Evolutionary conservation across 495 filamentous ascomycete genomes (phyloP).

Genomic region (Aspergillus egyptiacus): DNA sequence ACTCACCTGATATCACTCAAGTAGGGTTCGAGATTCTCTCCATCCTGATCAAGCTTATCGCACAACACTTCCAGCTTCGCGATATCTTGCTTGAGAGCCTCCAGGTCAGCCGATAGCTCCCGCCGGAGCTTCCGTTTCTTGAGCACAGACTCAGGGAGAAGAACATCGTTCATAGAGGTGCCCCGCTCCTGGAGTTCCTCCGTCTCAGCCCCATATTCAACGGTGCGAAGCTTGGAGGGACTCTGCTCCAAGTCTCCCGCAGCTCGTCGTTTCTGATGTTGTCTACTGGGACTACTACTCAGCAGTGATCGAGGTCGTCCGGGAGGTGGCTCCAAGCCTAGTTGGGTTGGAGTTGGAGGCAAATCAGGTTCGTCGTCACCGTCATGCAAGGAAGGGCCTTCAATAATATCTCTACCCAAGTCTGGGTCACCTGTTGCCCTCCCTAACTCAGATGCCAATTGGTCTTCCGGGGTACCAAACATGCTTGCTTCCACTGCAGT

Average conservation of each 20-base stretch:
- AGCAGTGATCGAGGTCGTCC: slow-evolving; percentile 31
- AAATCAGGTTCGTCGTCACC: slow-evolving; percentile 58
- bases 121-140: slow-evolving; percentile 30
- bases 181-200: slow-evolving; percentile 9
- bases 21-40: slow-evolving; percentile 20
- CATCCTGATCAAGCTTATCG: slow-evolving; percentile 11
- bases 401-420: slow-evolving; percentile 16
- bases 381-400: slow-evolving; percentile 29
- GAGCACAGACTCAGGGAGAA: slow-evolving; percentile 22
- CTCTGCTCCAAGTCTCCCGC: slow-evolving; percentile 22
- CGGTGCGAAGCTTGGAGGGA: slow-evolving; percentile 29
- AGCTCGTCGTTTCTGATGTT: slow-evolving; percentile 27
- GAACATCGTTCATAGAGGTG: slow-evolving; percentile 2
- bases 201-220: slow-evolving; percentile 13
- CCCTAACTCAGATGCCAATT: slow-evolving; percentile 37
- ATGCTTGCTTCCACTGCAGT: slow-evolving; percentile 16
- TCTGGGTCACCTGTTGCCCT: slow-evolving; percentile 27
- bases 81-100: slow-evolving; percentile 33
- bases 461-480: slow-evolving; percentile 32
- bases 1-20: slow-evolving; percentile 31
- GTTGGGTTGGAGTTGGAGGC: slow-evolving; percentile 62
- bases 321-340: slow-evolving; percentile 45
- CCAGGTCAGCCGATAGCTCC: slow-evolving; percentile 28
- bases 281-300: slow-evolving; percentile 41
- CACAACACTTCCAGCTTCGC: slow-evolving; percentile 35